Conservation (phyloP, 192 early-diverging fungal species). For the Coemansia furcata region DNA sequence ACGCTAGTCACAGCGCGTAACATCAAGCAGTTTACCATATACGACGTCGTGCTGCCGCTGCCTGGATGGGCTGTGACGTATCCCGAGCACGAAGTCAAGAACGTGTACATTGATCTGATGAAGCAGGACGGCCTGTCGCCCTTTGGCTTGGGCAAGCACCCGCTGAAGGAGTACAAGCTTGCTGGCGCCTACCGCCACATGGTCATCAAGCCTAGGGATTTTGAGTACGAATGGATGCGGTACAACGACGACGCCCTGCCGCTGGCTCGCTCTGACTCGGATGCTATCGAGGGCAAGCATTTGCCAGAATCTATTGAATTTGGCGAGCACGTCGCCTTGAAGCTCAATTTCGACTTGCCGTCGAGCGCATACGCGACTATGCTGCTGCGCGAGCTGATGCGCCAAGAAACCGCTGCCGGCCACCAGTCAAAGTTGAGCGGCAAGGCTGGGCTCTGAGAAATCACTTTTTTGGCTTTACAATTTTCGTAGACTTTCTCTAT, state of each 20-base stretch:
- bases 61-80: slow-evolving; percentile 80
- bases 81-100: slow-evolving; percentile 70
- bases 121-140: slow-evolving; percentile 70
- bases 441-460: neutral
- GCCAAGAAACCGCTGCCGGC: slow-evolving; percentile 59
- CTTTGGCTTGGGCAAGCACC: slow-evolving; percentile 56
- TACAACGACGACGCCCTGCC: slow-evolving; percentile 63
- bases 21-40: slow-evolving; percentile 67
- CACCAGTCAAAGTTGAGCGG: slow-evolving; percentile 52
- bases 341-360: slow-evolving; percentile 73
- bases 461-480: neutral
- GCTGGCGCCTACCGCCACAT: slow-evolving; percentile 67
- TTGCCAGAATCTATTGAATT: slow-evolving; percentile 45
- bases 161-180: slow-evolving; percentile 62
- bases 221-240: slow-evolving; percentile 61
- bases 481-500: neutral
- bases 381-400: slow-evolving; percentile 88
- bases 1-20: slow-evolving; percentile 69
- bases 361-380: slow-evolving; percentile 95
- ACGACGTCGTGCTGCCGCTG: slow-evolving; percentile 90
- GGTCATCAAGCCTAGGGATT: slow-evolving; percentile 59
- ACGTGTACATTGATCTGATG: slow-evolving; percentile 71
- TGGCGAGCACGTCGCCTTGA: slow-evolving; percentile 70
- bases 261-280: slow-evolving; percentile 64
- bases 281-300: slow-evolving; percentile 55